Conservation (phyloP, 306 rosid genomes). For the Sechiopsis laciniata region DNA sequence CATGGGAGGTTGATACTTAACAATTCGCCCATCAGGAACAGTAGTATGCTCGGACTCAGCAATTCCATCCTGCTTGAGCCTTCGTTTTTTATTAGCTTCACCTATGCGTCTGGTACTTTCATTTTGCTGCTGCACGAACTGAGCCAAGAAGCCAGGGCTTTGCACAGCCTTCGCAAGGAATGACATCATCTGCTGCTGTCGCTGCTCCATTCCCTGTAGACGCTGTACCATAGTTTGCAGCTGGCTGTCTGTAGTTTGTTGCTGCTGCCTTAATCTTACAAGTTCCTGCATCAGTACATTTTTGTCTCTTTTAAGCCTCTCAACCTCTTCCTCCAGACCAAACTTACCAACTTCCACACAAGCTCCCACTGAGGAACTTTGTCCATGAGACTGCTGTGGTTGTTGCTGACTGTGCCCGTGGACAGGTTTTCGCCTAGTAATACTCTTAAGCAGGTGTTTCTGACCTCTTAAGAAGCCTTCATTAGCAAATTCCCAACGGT, state of each 20-base stretch:
- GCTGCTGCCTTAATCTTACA: constrained; percentile 96
- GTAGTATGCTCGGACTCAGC: constrained; percentile 41
- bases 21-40: constrained; percentile 75
- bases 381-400: constrained; percentile 62
- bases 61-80: constrained; percentile 71
- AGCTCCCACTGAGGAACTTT: constrained; percentile 70
- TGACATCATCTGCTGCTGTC: constrained; percentile 98
- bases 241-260: constrained; percentile 87
- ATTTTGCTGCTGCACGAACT: constrained; percentile 89
- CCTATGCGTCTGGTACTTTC: constrained; percentile 71
- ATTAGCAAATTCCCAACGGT: constrained; percentile 98
- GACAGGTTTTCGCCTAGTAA: constrained; percentile 78
- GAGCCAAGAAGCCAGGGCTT: constrained; percentile 92
- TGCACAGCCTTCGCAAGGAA: constrained; percentile 95
- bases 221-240: constrained; percentile 89
- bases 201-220: constrained; percentile 96
- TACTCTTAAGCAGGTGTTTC: constrained; percentile 80
- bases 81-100: constrained; percentile 77
- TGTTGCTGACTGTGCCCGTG: constrained; percentile 72
- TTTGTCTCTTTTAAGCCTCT: constrained; percentile 91
- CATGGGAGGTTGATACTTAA: constrained; percentile 67
- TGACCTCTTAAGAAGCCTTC: constrained; percentile 52
- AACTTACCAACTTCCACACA: constrained; percentile 98
- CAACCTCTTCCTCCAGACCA: constrained; percentile 97
- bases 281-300: constrained; percentile 98